Evolutionary conservation across 129 eudicot species (phyloP), one percentile per base, ranked within the genome.

Genomic region (Flaveria bidentis): DNA sequence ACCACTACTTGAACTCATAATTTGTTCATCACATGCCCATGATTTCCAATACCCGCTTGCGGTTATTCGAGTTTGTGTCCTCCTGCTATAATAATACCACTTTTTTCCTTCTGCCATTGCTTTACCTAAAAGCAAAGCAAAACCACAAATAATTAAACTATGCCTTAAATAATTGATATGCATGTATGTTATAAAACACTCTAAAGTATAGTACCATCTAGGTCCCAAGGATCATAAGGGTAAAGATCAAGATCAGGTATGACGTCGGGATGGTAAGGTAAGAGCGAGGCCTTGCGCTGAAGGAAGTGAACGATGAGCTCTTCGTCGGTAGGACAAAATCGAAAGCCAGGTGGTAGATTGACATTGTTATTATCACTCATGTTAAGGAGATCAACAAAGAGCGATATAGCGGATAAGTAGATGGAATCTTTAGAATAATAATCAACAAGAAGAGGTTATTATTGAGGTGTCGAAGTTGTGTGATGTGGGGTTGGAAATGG

Each of bases 291-390:
- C 72, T 86, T 89, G 33, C 98, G 93, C 45, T 89, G 97, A 60
- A 94, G 98, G 82, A 94, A 94, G 67, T 94, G 98, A 63, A 91
- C 93, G 39, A 94, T 79, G 8, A 94, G 98, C 73, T 94, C 97
- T 88, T 94, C 97, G 49, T 91, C 98, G 0, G 97, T 76, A 3
- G 98, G 98, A 25, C 80, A 87, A 57, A 94, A 94, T 2, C 96
- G 91, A 78, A 94, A 94, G 17, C 98, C 98, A 0, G 97, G 98
- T 13, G 98, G 98, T 15, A 94, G 89, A 81, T 88, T 88, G 46
- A 80, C 85, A 83, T 80, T 82, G 46, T 72, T 77, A 77, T 80
- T 82, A 75, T 82, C 88, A 56, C 86, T 87, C 84, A 76, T 78
- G n/a, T 39, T 47, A 55, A 60, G 47, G 39, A 46, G 2, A 36